Conservation (phyloP, 441 rosid species). For the Macaranga tanarius region DNA sequence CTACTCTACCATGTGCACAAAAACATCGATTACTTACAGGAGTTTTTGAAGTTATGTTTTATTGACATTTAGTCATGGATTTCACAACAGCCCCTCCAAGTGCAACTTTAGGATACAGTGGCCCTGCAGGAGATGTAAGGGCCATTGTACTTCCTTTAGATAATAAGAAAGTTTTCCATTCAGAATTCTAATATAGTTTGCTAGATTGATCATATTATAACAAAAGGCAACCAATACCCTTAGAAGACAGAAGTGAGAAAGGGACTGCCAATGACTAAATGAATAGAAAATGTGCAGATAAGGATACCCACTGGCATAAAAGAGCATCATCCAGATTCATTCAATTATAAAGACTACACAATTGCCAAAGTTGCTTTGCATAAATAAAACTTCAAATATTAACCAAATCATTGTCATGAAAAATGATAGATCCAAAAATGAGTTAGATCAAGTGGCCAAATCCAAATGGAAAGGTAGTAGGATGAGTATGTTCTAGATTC, state of each 20-base stretch:
- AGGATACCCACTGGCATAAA: neutral
- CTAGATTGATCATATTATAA: neutral
- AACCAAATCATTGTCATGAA: neutral
- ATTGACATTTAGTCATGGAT: neutral
- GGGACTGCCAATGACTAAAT: neutral
- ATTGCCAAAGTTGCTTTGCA: neutral
- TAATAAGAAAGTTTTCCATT: neutral
- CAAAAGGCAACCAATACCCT: neutral
- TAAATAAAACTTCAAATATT: neutral
- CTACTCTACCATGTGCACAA: too few relatives aligned
- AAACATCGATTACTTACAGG: neutral
- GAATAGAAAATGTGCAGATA: too few relatives aligned
- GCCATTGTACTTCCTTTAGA: neutral
- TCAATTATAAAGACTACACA: neutral
- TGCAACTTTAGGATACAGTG: neutral
- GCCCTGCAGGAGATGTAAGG: neutral
- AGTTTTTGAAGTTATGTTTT: neutral
- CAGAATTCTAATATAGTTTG: neutral
- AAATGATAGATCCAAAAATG: neutral
- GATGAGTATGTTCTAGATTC: constrained; percentile 1
- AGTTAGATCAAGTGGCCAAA: neutral
- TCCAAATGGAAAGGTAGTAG: neutral
- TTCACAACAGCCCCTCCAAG: neutral
- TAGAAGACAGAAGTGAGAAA: neutral
- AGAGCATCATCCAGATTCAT: neutral